Conservation (phyloP, 768 basidiomycete genomes). For the Heimioporus sp. region DNA sequence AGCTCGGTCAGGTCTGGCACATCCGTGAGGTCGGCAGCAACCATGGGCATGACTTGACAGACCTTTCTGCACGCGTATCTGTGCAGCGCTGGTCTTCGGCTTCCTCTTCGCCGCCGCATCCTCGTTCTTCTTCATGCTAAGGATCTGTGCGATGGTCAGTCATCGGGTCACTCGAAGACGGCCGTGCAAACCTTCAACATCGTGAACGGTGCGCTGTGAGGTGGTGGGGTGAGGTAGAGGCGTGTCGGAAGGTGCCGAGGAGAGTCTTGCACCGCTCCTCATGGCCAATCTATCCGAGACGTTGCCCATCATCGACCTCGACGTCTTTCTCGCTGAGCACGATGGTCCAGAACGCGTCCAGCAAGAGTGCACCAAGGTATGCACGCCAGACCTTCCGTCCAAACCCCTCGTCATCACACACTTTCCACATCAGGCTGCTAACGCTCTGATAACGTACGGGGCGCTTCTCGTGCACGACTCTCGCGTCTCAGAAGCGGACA, state of each 20-base stretch:
- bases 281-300: slow-evolving; percentile 45
- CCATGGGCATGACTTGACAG: slow-evolving; percentile 1
- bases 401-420: background rate
- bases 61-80: slow-evolving; percentile 99
- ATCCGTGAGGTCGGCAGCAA: slow-evolving; percentile 1
- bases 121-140: slow-evolving; percentile 99
- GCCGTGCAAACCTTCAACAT: slow-evolving; percentile 44
- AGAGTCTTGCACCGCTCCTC: slow-evolving; percentile 11
- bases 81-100: slow-evolving; percentile 97
- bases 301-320: slow-evolving; percentile 76
- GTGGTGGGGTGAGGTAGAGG: slow-evolving; percentile 20
- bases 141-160: slow-evolving; percentile 61
- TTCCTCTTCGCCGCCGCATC: slow-evolving; percentile 96
- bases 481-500: slow-evolving; percentile 80
- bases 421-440: slow-evolving; percentile 56
- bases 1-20: slow-evolving; percentile 89
- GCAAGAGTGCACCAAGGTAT: slow-evolving; percentile 67
- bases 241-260: slow-evolving; percentile 32
- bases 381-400: background rate
- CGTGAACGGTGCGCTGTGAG: slow-evolving; percentile 12
- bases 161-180: background rate
- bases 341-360: slow-evolving; percentile 45
- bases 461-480: slow-evolving; percentile 86
- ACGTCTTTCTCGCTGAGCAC: slow-evolving; percentile 57
- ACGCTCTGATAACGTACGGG: slow-evolving; percentile 80